Conservation (phyloP, 306 rosid genomes). For the Geum urbanum region DNA sequence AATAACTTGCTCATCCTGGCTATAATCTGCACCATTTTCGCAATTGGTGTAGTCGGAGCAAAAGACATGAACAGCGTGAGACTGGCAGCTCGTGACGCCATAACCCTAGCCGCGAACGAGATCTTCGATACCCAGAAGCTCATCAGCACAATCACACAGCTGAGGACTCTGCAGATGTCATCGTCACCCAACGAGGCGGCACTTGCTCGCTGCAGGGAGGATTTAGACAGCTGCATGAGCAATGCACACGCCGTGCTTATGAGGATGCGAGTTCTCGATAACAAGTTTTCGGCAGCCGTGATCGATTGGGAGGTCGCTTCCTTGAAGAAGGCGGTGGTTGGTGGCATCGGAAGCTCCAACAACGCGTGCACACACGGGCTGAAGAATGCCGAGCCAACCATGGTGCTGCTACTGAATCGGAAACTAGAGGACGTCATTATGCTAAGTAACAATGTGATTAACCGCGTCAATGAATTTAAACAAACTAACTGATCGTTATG, state of each 20-base stretch:
- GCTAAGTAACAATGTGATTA: slow-evolving; percentile 7
- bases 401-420: slow-evolving; percentile 15
- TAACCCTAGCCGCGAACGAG: slow-evolving; percentile 13
- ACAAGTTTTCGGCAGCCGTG: not conserved
- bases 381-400: slow-evolving; percentile 19
- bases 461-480: not conserved
- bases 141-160: slow-evolving; percentile 6
- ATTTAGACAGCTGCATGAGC: slow-evolving; percentile 7
- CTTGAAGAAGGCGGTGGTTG: not conserved
- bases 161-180: not conserved
- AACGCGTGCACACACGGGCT: slow-evolving; percentile 11
- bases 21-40: slow-evolving; percentile 6
- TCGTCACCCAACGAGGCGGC: not conserved
- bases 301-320: not conserved
- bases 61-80: not conserved
- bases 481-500: not conserved
- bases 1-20: slow-evolving; percentile 15
- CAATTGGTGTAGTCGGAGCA: not conserved
- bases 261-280: slow-evolving; percentile 6
- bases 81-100: slow-evolving; percentile 21
- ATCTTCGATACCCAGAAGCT: slow-evolving; percentile 4
- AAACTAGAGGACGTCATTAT: slow-evolving; percentile 26
- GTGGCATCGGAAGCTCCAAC: slow-evolving; percentile 14
- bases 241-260: not conserved
- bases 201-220: slow-evolving; percentile 18